phyloP scores from a whole-genome alignment of 139 green algal species.

The Volvox reticuliferus region DNA sequence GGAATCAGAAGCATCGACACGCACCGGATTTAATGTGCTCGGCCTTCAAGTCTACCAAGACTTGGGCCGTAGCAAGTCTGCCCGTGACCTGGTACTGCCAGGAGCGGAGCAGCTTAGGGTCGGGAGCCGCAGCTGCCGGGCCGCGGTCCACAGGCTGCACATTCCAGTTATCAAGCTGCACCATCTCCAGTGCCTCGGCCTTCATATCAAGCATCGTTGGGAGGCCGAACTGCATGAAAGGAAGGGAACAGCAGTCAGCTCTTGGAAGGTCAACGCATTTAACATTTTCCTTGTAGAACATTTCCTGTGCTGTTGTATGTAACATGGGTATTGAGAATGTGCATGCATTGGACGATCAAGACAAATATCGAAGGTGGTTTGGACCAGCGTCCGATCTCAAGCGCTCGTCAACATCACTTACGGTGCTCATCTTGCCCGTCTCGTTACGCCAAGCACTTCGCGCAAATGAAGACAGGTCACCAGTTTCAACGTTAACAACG shows the following conservation, averaged over 20 bases:
- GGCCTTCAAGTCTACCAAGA: slow-evolving; percentile 54
- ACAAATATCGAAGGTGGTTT: not conserved
- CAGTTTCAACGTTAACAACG: slow-evolving; percentile 24
- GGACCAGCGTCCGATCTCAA: not conserved
- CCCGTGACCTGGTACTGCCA: slow-evolving; percentile 66
- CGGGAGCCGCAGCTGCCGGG: slow-evolving; percentile 38
- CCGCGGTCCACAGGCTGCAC: slow-evolving; percentile 58
- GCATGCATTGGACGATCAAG: not conserved
- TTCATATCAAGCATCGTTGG: slow-evolving; percentile 48
- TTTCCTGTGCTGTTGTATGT: not conserved
- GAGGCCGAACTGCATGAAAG: slow-evolving; percentile 1
- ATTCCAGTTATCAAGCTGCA: slow-evolving; percentile 53
- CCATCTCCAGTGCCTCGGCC: slow-evolving; percentile 48
- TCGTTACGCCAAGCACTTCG: slow-evolving; percentile 12
- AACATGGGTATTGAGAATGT: no score
- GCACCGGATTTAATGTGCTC: slow-evolving; percentile 59
- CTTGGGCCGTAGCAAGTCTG: slow-evolving; percentile 53
- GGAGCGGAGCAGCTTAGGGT: slow-evolving; percentile 44
- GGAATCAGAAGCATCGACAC: no score
- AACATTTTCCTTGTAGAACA: not conserved
- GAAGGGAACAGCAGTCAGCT: no score
- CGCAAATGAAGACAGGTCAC: slow-evolving; percentile 3
- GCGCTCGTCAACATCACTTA: not conserved
- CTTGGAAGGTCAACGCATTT: no score
- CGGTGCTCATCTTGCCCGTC: slow-evolving; percentile 3